phyloP scores from a whole-genome alignment of 2,329 filamentous ascomycete genomes.

The Penicillium sp. region DNA sequence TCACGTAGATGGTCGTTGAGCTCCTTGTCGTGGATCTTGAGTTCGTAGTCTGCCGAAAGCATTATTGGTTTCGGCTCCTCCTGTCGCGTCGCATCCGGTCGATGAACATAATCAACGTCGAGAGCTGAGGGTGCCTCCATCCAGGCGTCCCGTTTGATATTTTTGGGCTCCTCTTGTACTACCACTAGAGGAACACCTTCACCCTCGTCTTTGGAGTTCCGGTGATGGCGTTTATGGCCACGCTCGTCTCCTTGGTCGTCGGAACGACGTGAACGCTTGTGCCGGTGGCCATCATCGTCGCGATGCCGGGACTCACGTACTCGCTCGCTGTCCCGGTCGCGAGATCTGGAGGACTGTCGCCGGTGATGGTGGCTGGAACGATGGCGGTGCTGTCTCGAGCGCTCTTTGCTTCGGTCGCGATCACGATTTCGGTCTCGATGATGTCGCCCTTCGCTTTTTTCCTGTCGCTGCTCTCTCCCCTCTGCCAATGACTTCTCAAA shows the following conservation, averaged over 20 bases:
- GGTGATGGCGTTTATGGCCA: conserved; percentile 49
- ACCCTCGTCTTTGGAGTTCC: conserved; percentile 42
- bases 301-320: conserved; percentile 42
- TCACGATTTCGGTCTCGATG: conserved; percentile 27
- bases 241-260: conserved; percentile 51
- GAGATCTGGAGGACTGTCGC: conserved; percentile 35
- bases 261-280: conserved; percentile 63
- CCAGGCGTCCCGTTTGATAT: conserved; percentile 76
- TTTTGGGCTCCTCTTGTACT: conserved; percentile 40
- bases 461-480: conserved; percentile 43
- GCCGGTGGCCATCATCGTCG: conserved; percentile 55
- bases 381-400: conserved; percentile 34
- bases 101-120: conserved; percentile 71
- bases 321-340: conserved; percentile 33
- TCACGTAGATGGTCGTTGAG: conserved; percentile 70
- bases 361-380: conserved; percentile 42
- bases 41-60: conserved; percentile 58
- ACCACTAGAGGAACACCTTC: conserved; percentile 27
- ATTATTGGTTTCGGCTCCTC: conserved; percentile 40
- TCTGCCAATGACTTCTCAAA: conserved; percentile 75
- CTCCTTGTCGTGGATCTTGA: conserved; percentile 75
- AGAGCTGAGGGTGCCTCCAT: conserved; percentile 85
- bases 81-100: conserved; percentile 59
- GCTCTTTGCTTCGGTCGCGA: conserved; percentile 42
- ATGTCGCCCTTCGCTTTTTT: conserved; percentile 37